Evolutionary conservation across 106 monocot species (phyloP), one percentile per base, ranked within the genome.

Genomic region (Dendrobium catenatum): DNA sequence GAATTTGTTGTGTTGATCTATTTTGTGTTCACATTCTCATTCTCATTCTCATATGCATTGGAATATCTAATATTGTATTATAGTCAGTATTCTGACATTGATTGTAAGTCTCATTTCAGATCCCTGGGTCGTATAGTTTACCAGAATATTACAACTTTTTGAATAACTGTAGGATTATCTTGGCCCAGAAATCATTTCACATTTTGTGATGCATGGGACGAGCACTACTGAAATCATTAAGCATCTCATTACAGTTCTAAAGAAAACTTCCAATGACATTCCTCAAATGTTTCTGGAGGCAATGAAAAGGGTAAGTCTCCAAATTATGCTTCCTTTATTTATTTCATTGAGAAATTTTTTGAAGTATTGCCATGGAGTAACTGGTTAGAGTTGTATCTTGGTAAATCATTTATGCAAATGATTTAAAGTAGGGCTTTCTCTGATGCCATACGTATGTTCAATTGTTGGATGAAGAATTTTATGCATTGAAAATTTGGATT

Each of bases 111-210:
- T 74, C 20, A 40, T 72, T 1, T 72, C 2, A 72, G 72, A 17
- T 72, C 13, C 17, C 33, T 15, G 37, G 27, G 37, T 72, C 5
- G 11, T 70, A 33, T 70, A 3, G 43, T 74, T 74, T 74, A 43
- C 43, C 22, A 42, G 9, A 20, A 13, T 74, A 19, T 70, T 37
- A 70, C 70, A 16, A 74, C 43, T 18, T 42, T 74, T 42, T 74
- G 42, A 74, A 74, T 74, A 43, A 42, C 64, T 88, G 80, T 93
- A 98, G 98, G 93, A 87, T 48, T 91, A 93, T 87, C 92, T 98
- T 82, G 98, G 89, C 56, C 91, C 98, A 55, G 93, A 91, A 77
- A 91, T 98, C 66, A 85, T 98, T 89, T 98, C 98, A 64, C 98
- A 98, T 85, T 92, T 89, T 85, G 92, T 77, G 55, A 89, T 90